These are phyloP conservation scores for Dryas integrifolia DNA, from an alignment of 331 rosid genomes.

Conservation along the genomic window DNA sequence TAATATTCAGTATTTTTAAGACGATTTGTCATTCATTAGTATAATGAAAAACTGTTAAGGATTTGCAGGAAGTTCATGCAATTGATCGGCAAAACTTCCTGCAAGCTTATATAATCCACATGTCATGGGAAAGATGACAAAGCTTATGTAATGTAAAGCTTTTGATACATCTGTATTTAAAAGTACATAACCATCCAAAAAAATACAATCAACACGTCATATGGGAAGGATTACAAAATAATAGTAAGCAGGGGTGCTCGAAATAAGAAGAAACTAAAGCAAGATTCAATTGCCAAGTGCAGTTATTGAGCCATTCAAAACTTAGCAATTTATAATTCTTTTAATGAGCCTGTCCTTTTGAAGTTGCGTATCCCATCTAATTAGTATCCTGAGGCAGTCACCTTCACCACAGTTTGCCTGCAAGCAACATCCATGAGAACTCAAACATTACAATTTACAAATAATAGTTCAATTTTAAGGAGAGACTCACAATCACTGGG, in stretches of 20 bases:
- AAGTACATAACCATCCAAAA: neutral
- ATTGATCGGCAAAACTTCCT: too few species aligned
- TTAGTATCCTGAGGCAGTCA: conserved; percentile 4
- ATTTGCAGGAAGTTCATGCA: too few species aligned
- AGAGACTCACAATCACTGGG: conserved; percentile 1
- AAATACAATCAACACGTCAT: neutral
- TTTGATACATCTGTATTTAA: neutral
- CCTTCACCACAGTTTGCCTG: conserved; percentile 29
- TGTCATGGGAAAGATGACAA: too few species aligned
- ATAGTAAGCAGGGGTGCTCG: neutral
- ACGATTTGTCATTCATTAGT: too few species aligned
- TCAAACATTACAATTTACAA: neutral
- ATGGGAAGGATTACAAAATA: neutral
- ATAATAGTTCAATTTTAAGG: neutral
- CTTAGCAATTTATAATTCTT: conserved; percentile 13
- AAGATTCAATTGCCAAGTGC: conserved; percentile 1
- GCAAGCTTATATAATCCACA: too few species aligned
- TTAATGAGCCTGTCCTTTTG: conserved; percentile 1
- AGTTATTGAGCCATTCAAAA: conserved; percentile 9
- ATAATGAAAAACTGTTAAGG: too few species aligned
- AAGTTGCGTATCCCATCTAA: neutral
- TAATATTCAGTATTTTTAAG: too few species aligned
- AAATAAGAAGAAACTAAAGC: neutral
- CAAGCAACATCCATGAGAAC: conserved; percentile 9
- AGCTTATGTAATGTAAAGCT: too few species aligned